Evolutionary conservation across 176 grass and related monocot species (phyloP).

Genomic region (Avena insularis): DNA sequence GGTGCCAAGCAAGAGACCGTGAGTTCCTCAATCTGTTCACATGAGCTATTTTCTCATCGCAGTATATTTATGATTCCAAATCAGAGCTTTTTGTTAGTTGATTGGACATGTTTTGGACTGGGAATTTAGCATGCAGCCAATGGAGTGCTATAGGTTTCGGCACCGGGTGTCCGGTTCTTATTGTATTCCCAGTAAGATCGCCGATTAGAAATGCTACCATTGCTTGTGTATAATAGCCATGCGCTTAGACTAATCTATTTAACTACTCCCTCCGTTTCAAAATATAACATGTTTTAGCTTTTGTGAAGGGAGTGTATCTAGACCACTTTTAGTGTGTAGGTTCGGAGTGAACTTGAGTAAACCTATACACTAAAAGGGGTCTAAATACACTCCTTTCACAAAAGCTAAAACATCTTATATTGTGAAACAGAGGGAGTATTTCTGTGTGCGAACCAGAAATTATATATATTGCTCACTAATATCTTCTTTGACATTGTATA

Average conservation of each 20-base stretch:
- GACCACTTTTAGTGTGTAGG: too few species aligned
- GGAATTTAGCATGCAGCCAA: not conserved
- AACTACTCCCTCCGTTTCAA: not conserved
- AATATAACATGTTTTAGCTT: too few species aligned
- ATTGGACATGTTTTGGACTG: not conserved
- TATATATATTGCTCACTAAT: not conserved
- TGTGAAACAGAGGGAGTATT: not conserved
- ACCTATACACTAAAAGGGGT: too few species aligned
- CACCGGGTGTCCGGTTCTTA: not conserved
- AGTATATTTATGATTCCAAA: not conserved
- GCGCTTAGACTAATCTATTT: constrained; percentile 16
- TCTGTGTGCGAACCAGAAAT: not conserved
- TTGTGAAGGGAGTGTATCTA: too few species aligned
- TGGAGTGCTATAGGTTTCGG: not conserved
- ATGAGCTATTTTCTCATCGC: not conserved
- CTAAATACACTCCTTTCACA: too few species aligned
- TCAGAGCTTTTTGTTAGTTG: not conserved
- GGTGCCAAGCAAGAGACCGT: constrained; percentile 82
- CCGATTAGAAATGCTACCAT: not conserved
- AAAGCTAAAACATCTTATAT: too few species aligned
- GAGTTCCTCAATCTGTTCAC: constrained; percentile 41
- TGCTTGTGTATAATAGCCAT: not conserved
- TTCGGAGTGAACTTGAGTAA: too few species aligned
- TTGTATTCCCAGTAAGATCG: not conserved
- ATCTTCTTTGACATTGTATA: constrained; percentile 24